phyloP scores from a whole-genome alignment of 2,329 filamentous ascomycete genomes.

The Calonectria pteridis region DNA sequence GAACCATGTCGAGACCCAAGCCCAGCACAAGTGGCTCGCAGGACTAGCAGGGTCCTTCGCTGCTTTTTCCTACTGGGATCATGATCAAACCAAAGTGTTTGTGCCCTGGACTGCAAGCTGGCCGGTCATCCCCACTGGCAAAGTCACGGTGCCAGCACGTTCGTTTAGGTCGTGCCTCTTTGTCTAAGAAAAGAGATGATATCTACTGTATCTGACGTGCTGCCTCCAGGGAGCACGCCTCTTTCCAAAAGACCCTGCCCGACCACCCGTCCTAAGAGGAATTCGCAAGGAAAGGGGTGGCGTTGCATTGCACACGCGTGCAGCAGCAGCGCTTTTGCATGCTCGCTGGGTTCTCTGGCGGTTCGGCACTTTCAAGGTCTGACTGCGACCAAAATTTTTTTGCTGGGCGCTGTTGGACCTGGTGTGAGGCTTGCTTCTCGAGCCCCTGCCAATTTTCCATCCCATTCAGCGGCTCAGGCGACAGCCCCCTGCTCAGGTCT shows the following conservation, averaged over 20 bases:
- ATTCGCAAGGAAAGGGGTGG: slow-evolving; percentile 9
- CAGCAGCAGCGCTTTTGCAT: slow-evolving; percentile 1
- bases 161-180: slow-evolving; percentile 5
- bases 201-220: slow-evolving; percentile 14
- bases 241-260: slow-evolving; percentile 2
- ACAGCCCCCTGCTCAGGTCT: slow-evolving; percentile 17
- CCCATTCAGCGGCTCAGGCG: slow-evolving; percentile 18
- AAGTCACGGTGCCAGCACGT: slow-evolving; percentile 25
- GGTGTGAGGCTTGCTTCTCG: background rate
- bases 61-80: slow-evolving; percentile 23
- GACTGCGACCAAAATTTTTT: background rate
- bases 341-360: slow-evolving; percentile 9
- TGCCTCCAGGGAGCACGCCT: background rate
- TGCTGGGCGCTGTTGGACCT: background rate
- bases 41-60: slow-evolving; percentile 13
- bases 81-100: no score
- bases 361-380: background rate
- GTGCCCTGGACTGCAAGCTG: slow-evolving; percentile 17
- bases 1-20: slow-evolving; percentile 16
- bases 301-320: slow-evolving; percentile 1
- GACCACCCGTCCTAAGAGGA: background rate
- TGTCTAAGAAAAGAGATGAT: background rate
- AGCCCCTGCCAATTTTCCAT: slow-evolving; percentile 14
- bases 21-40: slow-evolving; percentile 21
- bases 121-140: slow-evolving; percentile 18